These are phyloP conservation scores for Cutaneotrichosporon sp. DNA, from an alignment of 1,284 basidiomycete genomes.

Conservation along the genomic window DNA sequence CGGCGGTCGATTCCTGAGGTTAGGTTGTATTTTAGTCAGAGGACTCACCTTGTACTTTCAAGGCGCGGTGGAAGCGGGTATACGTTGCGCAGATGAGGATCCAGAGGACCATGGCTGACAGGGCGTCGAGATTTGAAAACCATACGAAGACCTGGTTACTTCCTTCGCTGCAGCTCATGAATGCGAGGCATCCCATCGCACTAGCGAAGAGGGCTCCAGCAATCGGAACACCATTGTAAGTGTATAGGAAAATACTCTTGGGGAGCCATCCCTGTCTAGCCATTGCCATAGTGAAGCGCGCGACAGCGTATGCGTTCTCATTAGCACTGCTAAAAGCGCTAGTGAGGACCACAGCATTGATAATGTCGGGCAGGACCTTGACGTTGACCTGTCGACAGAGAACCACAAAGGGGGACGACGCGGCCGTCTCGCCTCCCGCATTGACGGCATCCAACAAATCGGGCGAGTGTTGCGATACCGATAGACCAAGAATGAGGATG, in stretches of 20 bases:
- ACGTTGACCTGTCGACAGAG: slow-evolving; percentile 66
- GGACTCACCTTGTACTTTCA: slow-evolving; percentile 62
- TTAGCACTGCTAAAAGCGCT: slow-evolving; percentile 52
- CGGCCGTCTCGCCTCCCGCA: slow-evolving; percentile 60
- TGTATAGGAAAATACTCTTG: slow-evolving; percentile 59
- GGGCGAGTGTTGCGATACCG: slow-evolving; percentile 53
- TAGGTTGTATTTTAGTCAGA: neutral
- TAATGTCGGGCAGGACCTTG: slow-evolving; percentile 65
- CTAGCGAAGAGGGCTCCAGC: slow-evolving; percentile 62
- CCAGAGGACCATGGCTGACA: slow-evolving; percentile 66
- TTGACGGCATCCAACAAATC: slow-evolving; percentile 56
- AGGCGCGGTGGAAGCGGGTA: slow-evolving; percentile 68
- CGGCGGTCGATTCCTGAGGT: slow-evolving; percentile 54
- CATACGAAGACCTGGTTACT: slow-evolving; percentile 68
- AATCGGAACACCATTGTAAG: slow-evolving; percentile 68
- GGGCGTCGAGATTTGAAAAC: slow-evolving; percentile 63
- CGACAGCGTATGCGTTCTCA: slow-evolving; percentile 30
- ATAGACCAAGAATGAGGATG: slow-evolving; percentile 23
- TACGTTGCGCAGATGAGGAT: slow-evolving; percentile 73
- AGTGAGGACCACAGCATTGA: slow-evolving; percentile 64
- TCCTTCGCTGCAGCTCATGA: slow-evolving; percentile 60
- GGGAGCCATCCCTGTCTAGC: slow-evolving; percentile 59
- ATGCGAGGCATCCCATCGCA: slow-evolving; percentile 60
- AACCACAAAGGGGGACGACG: slow-evolving; percentile 77
- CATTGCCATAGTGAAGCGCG: slow-evolving; percentile 55